Percentiles rank a stretch among this genome's conserved stretches.
Evolutionary conservation across 2,329 filamentous ascomycete genomes (phyloP).

Genomic region (Talaromyces atroroseus): DNA sequence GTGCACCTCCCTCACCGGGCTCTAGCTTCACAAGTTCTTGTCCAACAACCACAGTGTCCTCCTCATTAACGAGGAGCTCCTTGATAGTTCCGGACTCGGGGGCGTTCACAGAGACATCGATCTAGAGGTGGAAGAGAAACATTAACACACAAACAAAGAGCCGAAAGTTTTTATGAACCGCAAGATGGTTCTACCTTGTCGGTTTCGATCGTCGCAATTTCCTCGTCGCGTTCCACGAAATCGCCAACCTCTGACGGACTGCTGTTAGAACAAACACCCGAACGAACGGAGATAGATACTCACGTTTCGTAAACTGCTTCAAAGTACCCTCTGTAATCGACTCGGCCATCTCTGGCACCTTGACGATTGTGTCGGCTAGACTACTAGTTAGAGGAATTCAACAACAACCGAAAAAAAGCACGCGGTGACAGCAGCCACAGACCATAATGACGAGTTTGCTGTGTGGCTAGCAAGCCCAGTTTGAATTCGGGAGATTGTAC

Average conservation of each 20-base stretch:
- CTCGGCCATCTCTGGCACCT: conserved; percentile 97
- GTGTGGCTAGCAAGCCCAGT: neutral
- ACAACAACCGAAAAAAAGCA: neutral
- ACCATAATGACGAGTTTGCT: conserved; percentile 36
- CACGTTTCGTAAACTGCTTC: conserved; percentile 86
- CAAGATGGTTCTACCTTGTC: conserved; percentile 66
- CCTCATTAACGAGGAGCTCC: conserved; percentile 84
- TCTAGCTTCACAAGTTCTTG: conserved; percentile 87
- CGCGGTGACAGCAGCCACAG: conserved; percentile 3
- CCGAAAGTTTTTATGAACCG: no score
- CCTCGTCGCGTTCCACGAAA: conserved; percentile 90
- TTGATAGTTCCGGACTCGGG: conserved; percentile 86
- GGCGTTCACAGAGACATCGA: conserved; percentile 94
- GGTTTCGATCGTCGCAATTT: conserved; percentile 97
- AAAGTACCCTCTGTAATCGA: conserved; percentile 96
- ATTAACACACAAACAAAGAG: no score
- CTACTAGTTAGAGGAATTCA: neutral
- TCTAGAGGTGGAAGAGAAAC: conserved; percentile 51
- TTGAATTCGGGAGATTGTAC: conserved; percentile 13
- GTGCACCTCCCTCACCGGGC: conserved; percentile 59
- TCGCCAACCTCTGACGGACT: conserved; percentile 66
- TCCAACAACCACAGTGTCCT: conserved; percentile 90
- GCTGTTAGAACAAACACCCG: conserved; percentile 16
- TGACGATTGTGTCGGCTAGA: conserved; percentile 72
- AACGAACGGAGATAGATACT: conserved; percentile 20